A percentile compares a stretch with the other conserved stretches of the same genome.
Evolutionary conservation across 495 filamentous ascomycete genomes (phyloP).

Genomic region (Neurospora hispaniola): DNA sequence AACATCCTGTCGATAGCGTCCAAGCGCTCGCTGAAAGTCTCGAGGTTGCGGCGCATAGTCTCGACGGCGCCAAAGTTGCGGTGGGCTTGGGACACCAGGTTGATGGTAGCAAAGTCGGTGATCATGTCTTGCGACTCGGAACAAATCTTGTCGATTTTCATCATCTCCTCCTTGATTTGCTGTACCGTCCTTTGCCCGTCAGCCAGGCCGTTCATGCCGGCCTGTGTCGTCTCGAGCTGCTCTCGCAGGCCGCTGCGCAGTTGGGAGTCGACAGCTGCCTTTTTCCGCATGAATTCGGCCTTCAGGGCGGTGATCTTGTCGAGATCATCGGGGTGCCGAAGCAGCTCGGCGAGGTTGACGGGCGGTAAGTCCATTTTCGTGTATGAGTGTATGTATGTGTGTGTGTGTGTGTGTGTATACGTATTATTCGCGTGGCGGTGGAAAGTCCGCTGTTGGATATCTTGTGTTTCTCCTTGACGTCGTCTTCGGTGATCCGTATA

Average conservation of each 20-base stretch:
- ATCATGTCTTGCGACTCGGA: slow-evolving; percentile 94
- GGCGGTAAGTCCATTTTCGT: slow-evolving; percentile 42
- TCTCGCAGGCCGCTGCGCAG: slow-evolving; percentile 78
- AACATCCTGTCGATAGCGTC: slow-evolving; percentile 64
- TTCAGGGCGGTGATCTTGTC: slow-evolving; percentile 89
- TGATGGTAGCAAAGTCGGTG: slow-evolving; percentile 92
- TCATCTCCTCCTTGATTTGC: slow-evolving; percentile 91
- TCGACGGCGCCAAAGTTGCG: slow-evolving; percentile 87
- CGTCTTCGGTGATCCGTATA: background rate
- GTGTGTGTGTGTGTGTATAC: background rate
- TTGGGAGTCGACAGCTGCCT: slow-evolving; percentile 77
- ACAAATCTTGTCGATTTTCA: slow-evolving; percentile 96
- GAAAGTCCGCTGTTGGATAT: background rate
- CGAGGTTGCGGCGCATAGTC: slow-evolving; percentile 80
- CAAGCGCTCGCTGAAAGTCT: slow-evolving; percentile 70
- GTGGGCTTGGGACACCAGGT: slow-evolving; percentile 84
- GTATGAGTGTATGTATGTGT: background rate
- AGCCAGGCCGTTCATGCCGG: slow-evolving; percentile 73
- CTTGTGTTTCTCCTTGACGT: background rate
- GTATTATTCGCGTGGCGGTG: background rate
- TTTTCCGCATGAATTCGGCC: slow-evolving; percentile 90
- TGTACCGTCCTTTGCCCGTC: slow-evolving; percentile 83
- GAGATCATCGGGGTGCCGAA: slow-evolving; percentile 71
- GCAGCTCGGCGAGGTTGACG: slow-evolving; percentile 63
- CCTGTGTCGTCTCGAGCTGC: slow-evolving; percentile 84